A percentile compares a stretch with the other conserved stretches of the same genome.
phyloP scores from a whole-genome alignment of 495 filamentous ascomycete species.

The Acidomyces sp. region DNA sequence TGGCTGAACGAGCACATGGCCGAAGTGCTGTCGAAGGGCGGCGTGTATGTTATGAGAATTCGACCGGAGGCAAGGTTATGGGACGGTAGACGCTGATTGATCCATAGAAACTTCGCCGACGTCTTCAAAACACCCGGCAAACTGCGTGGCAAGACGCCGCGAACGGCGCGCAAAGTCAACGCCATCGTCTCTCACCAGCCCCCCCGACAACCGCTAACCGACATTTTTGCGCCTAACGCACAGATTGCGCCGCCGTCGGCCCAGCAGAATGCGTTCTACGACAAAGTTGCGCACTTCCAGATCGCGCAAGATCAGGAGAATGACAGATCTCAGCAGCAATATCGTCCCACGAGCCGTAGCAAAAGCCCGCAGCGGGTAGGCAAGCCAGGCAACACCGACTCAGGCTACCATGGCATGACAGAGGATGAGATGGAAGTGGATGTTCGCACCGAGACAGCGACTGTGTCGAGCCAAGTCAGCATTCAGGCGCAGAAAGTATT shows the following conservation, averaged over 20 bases:
- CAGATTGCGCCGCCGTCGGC: constrained; percentile 5
- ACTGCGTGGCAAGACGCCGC: constrained; percentile 82
- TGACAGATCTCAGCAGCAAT: not conserved
- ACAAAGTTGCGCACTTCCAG: constrained; percentile 20
- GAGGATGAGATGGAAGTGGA: constrained; percentile 39
- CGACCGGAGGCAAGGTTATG: not conserved
- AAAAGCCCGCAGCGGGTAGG: constrained; percentile 16
- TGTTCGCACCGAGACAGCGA: constrained; percentile 12
- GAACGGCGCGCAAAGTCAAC: constrained; percentile 61
- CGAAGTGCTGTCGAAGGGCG: constrained; percentile 47
- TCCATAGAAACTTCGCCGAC: constrained; percentile 64
- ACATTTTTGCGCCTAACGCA: constrained; percentile 56
- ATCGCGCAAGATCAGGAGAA: constrained; percentile 16
- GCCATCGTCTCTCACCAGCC: constrained; percentile 60
- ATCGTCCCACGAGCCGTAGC: constrained; percentile 7
- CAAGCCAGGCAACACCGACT: constrained; percentile 39
- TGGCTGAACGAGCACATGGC: constrained; percentile 24
- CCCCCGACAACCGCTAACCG: constrained; percentile 64
- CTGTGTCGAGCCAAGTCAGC: constrained; percentile 17
- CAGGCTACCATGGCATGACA: constrained; percentile 71
- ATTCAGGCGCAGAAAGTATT: constrained; percentile 15
- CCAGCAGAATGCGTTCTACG: constrained; percentile 14
- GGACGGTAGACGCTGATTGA: not conserved
- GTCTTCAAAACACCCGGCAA: constrained; percentile 95
- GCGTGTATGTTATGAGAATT: constrained; percentile 50